Evolutionary conservation across 345 rosid genomes (phyloP).

Genomic region (Punica granatum): DNA sequence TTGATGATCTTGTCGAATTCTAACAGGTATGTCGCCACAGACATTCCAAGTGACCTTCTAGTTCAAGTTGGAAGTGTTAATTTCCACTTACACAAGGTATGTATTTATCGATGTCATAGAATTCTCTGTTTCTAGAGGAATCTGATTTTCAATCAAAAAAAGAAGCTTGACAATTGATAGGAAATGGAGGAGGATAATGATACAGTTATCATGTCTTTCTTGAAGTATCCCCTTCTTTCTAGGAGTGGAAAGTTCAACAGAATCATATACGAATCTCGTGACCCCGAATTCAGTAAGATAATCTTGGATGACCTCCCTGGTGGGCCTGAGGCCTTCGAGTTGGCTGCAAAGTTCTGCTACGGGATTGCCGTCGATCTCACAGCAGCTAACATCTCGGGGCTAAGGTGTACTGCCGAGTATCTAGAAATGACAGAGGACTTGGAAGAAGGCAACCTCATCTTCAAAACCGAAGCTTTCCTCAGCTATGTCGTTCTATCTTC

Average conservation of each 20-base stretch:
- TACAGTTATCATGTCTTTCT: constrained; percentile 5
- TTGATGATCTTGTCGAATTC: constrained; percentile 1
- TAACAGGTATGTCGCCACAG: constrained; percentile 83
- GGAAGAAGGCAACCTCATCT: constrained; percentile 93
- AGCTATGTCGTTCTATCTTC: constrained; percentile 94
- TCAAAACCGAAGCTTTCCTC: constrained; percentile 96
- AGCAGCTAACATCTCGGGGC: constrained; percentile 79
- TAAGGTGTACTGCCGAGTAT: constrained; percentile 91
- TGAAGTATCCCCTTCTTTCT: constrained; percentile 83
- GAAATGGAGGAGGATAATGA: neutral
- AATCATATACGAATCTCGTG: constrained; percentile 67
- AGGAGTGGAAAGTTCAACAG: constrained; percentile 93
- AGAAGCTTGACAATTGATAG: neutral
- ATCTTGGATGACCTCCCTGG: constrained; percentile 77
- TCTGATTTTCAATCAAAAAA: neutral
- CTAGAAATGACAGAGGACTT: constrained; percentile 99
- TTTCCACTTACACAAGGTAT: constrained; percentile 93
- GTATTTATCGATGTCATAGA: neutral
- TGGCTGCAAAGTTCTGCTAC: constrained; percentile 93
- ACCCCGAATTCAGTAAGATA: constrained; percentile 46
- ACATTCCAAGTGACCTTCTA: constrained; percentile 80
- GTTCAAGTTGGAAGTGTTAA: constrained; percentile 66
- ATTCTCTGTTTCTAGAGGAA: neutral
- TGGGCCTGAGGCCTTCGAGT: constrained; percentile 81
- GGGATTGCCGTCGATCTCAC: constrained; percentile 91